Evolutionary conservation across 1,139 yeast species (phyloP).

Genomic region (Maudiozyma humilis): DNA sequence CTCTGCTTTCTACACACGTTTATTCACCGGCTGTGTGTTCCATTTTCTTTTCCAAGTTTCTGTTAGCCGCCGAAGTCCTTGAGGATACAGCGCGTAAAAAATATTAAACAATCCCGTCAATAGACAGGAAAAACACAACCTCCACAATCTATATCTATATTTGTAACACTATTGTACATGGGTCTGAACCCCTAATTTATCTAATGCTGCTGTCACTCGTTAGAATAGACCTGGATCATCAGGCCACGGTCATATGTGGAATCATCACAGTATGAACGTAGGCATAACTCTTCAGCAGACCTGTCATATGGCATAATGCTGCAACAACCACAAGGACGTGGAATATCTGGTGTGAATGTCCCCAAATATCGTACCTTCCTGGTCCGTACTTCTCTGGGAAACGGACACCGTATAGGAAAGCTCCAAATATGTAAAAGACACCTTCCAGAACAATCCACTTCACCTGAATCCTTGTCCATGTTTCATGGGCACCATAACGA

Average conservation of each 20-base stretch:
- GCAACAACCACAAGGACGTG: slow-evolving; percentile 78
- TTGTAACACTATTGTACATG: too few relatives aligned
- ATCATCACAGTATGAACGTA: slow-evolving; percentile 35
- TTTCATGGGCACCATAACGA: slow-evolving; percentile 38
- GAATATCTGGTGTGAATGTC: slow-evolving; percentile 84
- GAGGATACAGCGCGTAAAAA: too few relatives aligned
- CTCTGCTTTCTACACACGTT: too few relatives aligned
- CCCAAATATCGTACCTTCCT: slow-evolving; percentile 62
- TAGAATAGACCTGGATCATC: too few relatives aligned
- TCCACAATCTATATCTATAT: too few relatives aligned
- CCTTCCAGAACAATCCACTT: slow-evolving; percentile 65
- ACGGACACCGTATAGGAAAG: slow-evolving; percentile 66
- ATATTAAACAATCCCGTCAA: too few relatives aligned
- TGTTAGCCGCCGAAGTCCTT: too few relatives aligned
- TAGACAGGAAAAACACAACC: too few relatives aligned
- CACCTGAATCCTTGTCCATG: slow-evolving; percentile 46
- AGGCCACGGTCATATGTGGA: slow-evolving; percentile 1
- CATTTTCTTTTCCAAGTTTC: too few relatives aligned
- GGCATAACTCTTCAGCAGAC: slow-evolving; percentile 52
- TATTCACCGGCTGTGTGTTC: too few relatives aligned
- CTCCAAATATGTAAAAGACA: slow-evolving; percentile 66
- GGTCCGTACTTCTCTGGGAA: slow-evolving; percentile 69
- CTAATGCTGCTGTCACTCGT: too few relatives aligned
- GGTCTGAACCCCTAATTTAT: too few relatives aligned
- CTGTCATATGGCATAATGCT: slow-evolving; percentile 66